These are phyloP conservation scores for Tubosaeta sp. DNA, from an alignment of 768 basidiomycete species.

Conservation along the genomic window DNA sequence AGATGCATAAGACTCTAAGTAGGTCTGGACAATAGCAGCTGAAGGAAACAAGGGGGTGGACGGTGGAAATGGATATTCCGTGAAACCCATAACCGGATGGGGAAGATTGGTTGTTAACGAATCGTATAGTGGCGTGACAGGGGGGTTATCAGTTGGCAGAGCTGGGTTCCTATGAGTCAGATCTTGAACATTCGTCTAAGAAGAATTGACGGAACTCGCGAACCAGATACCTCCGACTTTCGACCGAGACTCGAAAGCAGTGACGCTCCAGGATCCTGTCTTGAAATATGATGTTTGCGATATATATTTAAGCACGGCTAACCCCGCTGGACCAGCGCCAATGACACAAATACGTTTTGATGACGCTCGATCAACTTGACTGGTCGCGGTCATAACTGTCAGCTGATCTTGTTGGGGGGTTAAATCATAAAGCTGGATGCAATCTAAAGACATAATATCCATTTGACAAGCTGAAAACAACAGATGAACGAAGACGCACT, in stretches of 20 bases:
- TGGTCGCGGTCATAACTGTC: conserved; percentile 1
- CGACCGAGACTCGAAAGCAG: conserved; percentile 60
- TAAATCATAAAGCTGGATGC: background rate
- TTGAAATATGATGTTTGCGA: conserved; percentile 55
- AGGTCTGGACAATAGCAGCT: conserved; percentile 58
- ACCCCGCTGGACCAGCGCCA: conserved; percentile 73
- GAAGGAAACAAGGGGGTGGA: conserved; percentile 66
- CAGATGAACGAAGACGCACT: background rate
- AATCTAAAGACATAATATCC: background rate
- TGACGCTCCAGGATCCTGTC: conserved; percentile 56
- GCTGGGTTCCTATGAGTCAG: conserved; percentile 54
- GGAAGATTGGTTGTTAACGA: conserved; percentile 80
- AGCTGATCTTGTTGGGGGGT: background rate
- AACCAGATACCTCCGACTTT: conserved; percentile 79
- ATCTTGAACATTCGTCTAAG: background rate
- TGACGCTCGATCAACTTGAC: conserved; percentile 1
- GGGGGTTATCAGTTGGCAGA: conserved; percentile 45
- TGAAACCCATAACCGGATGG: conserved; percentile 71
- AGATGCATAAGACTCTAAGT: conserved; percentile 62
- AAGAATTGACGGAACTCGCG: conserved; percentile 14
- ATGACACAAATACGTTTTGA: conserved; percentile 58
- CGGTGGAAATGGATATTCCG: conserved; percentile 62
- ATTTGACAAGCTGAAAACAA: background rate
- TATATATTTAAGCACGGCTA: conserved; percentile 64
- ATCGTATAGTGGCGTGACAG: conserved; percentile 70